phyloP scores from a whole-genome alignment of 345 rosid genomes.

The Lagerstroemia speciosa region DNA sequence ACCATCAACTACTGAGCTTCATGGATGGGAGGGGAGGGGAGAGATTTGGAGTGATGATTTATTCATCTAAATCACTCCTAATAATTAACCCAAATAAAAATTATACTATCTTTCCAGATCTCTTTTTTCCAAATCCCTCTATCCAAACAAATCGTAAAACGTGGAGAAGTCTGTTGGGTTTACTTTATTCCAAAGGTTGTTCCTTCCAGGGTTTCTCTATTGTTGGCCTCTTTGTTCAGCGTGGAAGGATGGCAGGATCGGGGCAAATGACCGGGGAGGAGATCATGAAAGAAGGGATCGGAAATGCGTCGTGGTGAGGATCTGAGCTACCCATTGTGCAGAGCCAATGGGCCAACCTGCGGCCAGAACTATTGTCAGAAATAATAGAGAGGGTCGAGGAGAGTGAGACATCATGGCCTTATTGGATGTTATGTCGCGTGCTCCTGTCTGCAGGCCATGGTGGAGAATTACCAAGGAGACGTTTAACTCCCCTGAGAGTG shows the following conservation, averaged over 20 bases:
- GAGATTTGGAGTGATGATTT: too few species aligned
- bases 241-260: conserved; percentile 16
- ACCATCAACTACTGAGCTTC: too few species aligned
- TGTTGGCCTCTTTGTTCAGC: conserved; percentile 19
- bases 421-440: conserved; percentile 77
- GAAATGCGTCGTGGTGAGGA: conserved; percentile 57
- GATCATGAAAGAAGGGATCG: conserved; percentile 69
- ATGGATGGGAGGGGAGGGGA: too few species aligned
- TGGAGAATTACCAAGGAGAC: conserved; percentile 72
- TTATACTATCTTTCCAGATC: too few species aligned
- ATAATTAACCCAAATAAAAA: too few species aligned
- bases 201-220: too few species aligned
- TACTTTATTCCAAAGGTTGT: too few species aligned
- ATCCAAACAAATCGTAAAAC: too few species aligned
- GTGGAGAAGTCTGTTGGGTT: too few species aligned
- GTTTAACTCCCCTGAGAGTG: conserved; percentile 73
- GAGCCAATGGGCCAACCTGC: conserved; percentile 82
- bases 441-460: conserved; percentile 88
- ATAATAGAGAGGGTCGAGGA: conserved; percentile 77
- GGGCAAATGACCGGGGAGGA: conserved; percentile 37
- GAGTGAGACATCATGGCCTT: conserved; percentile 88
- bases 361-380: conserved; percentile 73
- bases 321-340: conserved; percentile 37
- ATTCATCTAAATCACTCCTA: too few species aligned
- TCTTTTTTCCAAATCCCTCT: too few species aligned